Base-by-base conservation (phyloP, 352 stramenopile genomes). In the Phytophthora cryptogea region DNA sequence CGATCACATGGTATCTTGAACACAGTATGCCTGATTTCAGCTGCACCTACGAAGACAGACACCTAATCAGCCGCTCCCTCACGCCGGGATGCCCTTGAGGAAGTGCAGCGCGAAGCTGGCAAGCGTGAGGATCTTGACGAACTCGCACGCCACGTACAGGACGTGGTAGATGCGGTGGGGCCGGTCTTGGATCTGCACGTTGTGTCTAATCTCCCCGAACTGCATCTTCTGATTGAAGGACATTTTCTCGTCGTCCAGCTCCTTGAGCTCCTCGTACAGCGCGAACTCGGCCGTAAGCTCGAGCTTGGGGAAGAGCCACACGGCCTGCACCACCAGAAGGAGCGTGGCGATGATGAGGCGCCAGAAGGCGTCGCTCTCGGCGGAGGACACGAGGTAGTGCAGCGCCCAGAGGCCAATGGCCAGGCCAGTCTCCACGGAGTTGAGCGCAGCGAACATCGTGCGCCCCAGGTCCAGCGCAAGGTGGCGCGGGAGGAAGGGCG, bases 391-490 rank as follows among this genome's bases (percentile, higher is more conserved):
- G 0, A 75, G 16, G 27, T 72, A 56, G 55, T 88, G 68, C 45
- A 84, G 51, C 41, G 82, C 36, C 77, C 83, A 89, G 33, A 88
- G 66, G 6, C 70, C 71, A 20, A 62, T 45, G 43, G 68, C 81
- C 13, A 92, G 66, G 2, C 70, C 68, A 8, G 74, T 59, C 57
- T 92, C 83, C 20, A 88, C 77, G 6, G 81, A 68, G 52, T 90
- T 86, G 27, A 92, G 70, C 13, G 74, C 83, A 8, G 65, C 65
- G 46, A 90, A 92, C 63, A 90, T 85, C 13, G 66, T 83, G 47
- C 83, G 76, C 1, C 82, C 81, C 36, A 92, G 59, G 23, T 91
- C 81, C 37, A 92, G 57, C 23, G 61, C 81, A 33, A 88, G 44
- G 41, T 87, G 66, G 17, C 70, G 77, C 14, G 79, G 76, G 50